These are phyloP conservation scores for Farysia itapuensis DNA, from an alignment of 1,284 basidiomycete species.

Conservation along the genomic window DNA sequence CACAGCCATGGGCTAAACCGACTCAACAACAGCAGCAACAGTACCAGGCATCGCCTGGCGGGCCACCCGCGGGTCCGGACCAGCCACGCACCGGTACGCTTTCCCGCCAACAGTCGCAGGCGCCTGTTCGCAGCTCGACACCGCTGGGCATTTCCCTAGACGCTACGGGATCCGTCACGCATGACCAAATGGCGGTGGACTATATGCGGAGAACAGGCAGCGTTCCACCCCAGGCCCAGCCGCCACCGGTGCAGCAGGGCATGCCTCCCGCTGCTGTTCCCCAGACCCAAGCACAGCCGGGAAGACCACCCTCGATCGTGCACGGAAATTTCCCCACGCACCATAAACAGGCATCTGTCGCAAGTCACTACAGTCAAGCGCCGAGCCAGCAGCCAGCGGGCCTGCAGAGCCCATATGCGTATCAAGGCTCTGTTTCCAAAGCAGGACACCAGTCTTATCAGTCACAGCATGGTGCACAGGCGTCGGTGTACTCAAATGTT, in stretches of 20 bases:
- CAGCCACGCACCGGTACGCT: slow-evolving; percentile 28
- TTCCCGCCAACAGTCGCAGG: slow-evolving; percentile 20
- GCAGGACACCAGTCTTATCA: slow-evolving; percentile 10
- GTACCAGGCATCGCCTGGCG: slow-evolving; percentile 21
- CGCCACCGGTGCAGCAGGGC: slow-evolving; percentile 35
- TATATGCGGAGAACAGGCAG: slow-evolving; percentile 63
- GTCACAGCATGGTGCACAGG: slow-evolving; percentile 18
- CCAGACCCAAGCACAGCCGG: slow-evolving; percentile 11
- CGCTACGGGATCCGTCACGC: slow-evolving; percentile 73
- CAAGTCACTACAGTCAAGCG: slow-evolving; percentile 41
- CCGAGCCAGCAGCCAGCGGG: slow-evolving; percentile 1
- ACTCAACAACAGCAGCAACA: slow-evolving; percentile 27
- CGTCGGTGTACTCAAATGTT: slow-evolving; percentile 26
- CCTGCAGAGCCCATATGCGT: slow-evolving; percentile 20
- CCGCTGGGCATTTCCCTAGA: slow-evolving; percentile 76
- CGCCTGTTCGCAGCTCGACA: slow-evolving; percentile 53
- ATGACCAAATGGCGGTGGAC: slow-evolving; percentile 74
- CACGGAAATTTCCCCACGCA: slow-evolving; percentile 32
- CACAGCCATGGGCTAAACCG: slow-evolving; percentile 39
- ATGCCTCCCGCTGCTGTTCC: slow-evolving; percentile 2
- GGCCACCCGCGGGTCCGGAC: slow-evolving; percentile 9
- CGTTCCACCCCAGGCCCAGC: slow-evolving; percentile 66
- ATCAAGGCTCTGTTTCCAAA: slow-evolving; percentile 12
- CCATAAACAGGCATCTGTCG: slow-evolving; percentile 39
- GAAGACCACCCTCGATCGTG: slow-evolving; percentile 27